phyloP scores from a whole-genome alignment of 2,329 filamentous ascomycete species.

The Alternaria consortialis region DNA sequence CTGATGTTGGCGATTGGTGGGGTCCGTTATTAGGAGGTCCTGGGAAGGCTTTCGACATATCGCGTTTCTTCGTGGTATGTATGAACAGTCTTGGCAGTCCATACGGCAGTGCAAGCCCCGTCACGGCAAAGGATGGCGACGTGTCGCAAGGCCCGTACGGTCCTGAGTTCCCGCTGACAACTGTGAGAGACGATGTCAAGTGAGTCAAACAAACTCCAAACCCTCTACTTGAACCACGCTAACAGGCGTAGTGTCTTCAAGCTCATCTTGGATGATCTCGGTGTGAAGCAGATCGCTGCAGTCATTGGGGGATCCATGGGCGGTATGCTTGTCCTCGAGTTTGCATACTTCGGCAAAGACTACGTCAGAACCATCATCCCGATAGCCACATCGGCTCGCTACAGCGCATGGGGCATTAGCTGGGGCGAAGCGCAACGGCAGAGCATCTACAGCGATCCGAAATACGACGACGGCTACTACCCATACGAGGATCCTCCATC shows the following conservation, averaged over 20 bases:
- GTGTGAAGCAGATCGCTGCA: conserved; percentile 78
- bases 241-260: conserved; percentile 71
- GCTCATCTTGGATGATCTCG: conserved; percentile 80
- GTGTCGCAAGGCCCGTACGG: conserved; percentile 79
- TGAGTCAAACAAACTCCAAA: conserved; percentile 56
- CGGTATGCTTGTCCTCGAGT: conserved; percentile 90
- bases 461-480: conserved; percentile 98
- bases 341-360: conserved; percentile 87
- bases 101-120: conserved; percentile 86
- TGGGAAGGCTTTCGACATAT: conserved; percentile 81
- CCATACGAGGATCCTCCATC: conserved; percentile 83
- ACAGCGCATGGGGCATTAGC: conserved; percentile 90
- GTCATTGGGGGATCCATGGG: conserved; percentile 87
- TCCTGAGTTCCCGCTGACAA: conserved; percentile 94
- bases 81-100: conserved; percentile 87
- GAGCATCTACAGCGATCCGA: conserved; percentile 97
- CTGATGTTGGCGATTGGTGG: conserved; percentile 90
- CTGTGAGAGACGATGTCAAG: conserved; percentile 94
- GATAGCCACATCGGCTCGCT: conserved; percentile 83
- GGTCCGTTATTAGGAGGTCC: conserved; percentile 80
- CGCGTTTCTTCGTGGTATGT: conserved; percentile 84
- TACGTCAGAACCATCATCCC: conserved; percentile 84
- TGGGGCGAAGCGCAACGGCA: conserved; percentile 90
- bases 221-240: conserved; percentile 9
- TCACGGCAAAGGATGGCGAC: conserved; percentile 87